Evolutionary conservation across 2,329 filamentous ascomycete species (phyloP).

Genomic region (Trichoderma arundinaceum): DNA sequence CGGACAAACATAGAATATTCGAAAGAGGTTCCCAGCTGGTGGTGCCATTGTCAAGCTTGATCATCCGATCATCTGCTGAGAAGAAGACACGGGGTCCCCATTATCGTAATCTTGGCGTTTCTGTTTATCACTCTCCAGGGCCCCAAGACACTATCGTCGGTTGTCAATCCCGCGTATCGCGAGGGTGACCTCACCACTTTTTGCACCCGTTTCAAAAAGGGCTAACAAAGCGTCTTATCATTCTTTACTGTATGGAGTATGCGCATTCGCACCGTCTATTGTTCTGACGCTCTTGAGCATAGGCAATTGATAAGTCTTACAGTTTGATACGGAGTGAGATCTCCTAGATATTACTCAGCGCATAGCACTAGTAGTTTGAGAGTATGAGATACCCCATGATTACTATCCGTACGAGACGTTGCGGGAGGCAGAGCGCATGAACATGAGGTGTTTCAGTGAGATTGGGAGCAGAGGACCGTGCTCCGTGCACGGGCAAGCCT

Average conservation of each 20-base stretch:
- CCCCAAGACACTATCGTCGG: not conserved
- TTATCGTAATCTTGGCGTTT: slow-evolving; percentile 28
- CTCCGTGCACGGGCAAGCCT: not conserved
- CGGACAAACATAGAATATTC: slow-evolving; percentile 5
- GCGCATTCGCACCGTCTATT: not conserved
- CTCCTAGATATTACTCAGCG: too few species aligned
- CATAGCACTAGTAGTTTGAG: not conserved
- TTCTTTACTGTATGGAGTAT: not conserved
- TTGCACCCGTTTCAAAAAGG: not conserved
- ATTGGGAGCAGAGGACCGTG: slow-evolving; percentile 8
- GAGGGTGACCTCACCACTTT: not conserved
- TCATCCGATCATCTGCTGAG: slow-evolving; percentile 30
- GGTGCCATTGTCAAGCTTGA: slow-evolving; percentile 19
- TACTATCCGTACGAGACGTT: not conserved
- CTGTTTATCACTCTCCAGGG: not conserved
- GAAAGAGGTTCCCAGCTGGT: slow-evolving; percentile 7
- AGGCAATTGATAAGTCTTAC: not conserved
- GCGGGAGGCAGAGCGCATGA: slow-evolving; percentile 7
- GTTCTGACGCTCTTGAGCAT: not conserved
- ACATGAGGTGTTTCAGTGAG: slow-evolving; percentile 22
- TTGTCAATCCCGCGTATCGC: slow-evolving; percentile 9
- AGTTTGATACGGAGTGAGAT: not conserved
- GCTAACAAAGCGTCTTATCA: not conserved
- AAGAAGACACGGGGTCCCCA: slow-evolving; percentile 4
- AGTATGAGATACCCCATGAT: not conserved